Conservation (phyloP, 1,139 yeast genomes). For the Magnusiomyces suaveolens region DNA sequence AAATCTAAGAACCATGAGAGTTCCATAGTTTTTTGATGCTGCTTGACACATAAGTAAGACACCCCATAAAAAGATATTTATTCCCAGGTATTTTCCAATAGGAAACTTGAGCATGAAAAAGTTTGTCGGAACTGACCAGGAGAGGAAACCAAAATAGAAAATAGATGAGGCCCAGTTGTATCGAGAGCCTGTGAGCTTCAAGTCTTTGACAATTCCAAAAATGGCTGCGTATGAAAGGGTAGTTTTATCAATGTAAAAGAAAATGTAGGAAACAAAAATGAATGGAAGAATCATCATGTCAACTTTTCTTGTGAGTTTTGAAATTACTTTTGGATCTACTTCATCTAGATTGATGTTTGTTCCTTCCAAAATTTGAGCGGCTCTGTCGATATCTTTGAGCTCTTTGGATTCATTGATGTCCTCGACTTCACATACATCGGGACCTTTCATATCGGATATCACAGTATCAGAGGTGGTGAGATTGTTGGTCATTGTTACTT, state of each 20-base stretch:
- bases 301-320: slow-evolving; percentile 36
- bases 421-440: slow-evolving; percentile 5
- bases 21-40: slow-evolving; percentile 41
- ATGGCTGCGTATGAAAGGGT: slow-evolving; percentile 53
- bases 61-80: slow-evolving; percentile 43
- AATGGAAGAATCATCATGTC: slow-evolving; percentile 47
- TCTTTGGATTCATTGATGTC: neutral
- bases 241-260: slow-evolving; percentile 56
- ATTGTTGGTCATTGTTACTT: neutral
- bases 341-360: slow-evolving; percentile 10
- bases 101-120: slow-evolving; percentile 46
- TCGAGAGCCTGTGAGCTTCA: slow-evolving; percentile 32
- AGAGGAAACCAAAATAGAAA: slow-evolving; percentile 45
- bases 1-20: slow-evolving; percentile 39
- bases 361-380: slow-evolving; percentile 7
- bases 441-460: neutral
- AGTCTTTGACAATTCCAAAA: slow-evolving; percentile 43
- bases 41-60: slow-evolving; percentile 40
- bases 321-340: slow-evolving; percentile 12
- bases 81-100: slow-evolving; percentile 43
- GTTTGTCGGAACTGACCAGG: slow-evolving; percentile 47
- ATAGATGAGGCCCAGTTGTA: slow-evolving; percentile 53
- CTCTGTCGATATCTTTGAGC: slow-evolving; percentile 2
- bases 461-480: neutral
- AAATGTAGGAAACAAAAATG: slow-evolving; percentile 44